Evolutionary conservation across 2,329 filamentous ascomycete species (phyloP).

Genomic region (Didymella arachidicola): DNA sequence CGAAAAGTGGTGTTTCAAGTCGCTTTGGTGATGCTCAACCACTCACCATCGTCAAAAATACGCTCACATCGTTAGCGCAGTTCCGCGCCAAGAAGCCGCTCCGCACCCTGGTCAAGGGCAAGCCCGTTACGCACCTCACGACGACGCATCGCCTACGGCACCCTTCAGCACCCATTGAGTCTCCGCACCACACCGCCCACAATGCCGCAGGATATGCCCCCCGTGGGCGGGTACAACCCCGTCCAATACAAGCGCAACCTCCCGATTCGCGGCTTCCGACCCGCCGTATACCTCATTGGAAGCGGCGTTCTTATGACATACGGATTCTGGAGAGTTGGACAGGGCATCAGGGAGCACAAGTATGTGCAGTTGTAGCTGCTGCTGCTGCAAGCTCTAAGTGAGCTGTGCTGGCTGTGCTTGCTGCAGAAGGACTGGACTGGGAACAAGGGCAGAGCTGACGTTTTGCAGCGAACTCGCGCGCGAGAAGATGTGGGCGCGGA

Average conservation of each 20-base stretch:
- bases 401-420: not conserved
- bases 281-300: conserved; percentile 77
- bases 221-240: conserved; percentile 89
- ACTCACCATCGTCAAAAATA: conserved; percentile 41
- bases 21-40: conserved; percentile 14
- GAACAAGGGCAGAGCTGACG: conserved; percentile 27
- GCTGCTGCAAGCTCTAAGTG: not conserved
- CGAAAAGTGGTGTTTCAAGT: conserved; percentile 11
- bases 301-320: conserved; percentile 83
- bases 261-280: conserved; percentile 87
- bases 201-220: conserved; percentile 99
- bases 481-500: conserved; percentile 98
- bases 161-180: conserved; percentile 40
- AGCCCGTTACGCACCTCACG: conserved; percentile 36
- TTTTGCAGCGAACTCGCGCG: conserved; percentile 81
- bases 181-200: conserved; percentile 49
- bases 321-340: conserved; percentile 86
- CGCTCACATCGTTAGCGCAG: conserved; percentile 37
- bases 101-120: conserved; percentile 29
- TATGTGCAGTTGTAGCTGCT: conserved; percentile 57
- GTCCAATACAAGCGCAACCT: conserved; percentile 99
- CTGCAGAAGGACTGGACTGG: not conserved
- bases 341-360: conserved; percentile 91
- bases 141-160: conserved; percentile 36
- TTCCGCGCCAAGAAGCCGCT: conserved; percentile 26